Evolutionary conservation across 2,329 filamentous ascomycete species (phyloP), one percentile per base, ranked within the genome.

Genomic region (Cordyceps cateniannulata): DNA sequence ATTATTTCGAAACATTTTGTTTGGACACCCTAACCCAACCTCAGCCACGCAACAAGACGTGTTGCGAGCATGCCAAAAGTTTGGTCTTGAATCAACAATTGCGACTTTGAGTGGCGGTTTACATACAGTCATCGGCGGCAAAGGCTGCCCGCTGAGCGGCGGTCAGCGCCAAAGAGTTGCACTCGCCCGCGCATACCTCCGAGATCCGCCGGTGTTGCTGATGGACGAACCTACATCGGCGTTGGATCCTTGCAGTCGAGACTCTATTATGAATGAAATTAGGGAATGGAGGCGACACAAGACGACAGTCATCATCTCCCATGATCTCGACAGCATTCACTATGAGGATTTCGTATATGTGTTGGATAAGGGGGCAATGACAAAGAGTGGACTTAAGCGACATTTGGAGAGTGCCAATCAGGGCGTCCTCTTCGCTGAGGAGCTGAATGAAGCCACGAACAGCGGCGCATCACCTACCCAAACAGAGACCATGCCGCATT

Each of bases 251-350:
- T 78, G 82, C 10, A 93, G 83, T 60, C 83, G 87, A 63, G 75
- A 75, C 0, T 72, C 86, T 14, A 82, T 96, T 42, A 87, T 96
- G 79, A 83, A 89, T 47, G 84, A 86, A 0, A 87, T 97, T 57
- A 81, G 91, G 8, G 69, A 81, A 22, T 97, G 92, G 93, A 82
- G 95, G 24, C 77, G 75, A 40, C 87, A 83, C 0, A 95, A 90
- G 70, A 97, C 93, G 0, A 98, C 93, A 0, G 90, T 98, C 56
- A 85, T 98, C 65, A 93, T 98, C 67, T 97, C 95, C 0, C 93
- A 98, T 68, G 91, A 98, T 65, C 82, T 95, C 35, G 82, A 85
- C 0, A 89, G 93, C 65, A 93, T 98, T 10, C 71, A 76, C 5
- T 75, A 84, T 0, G 72, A 85, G 0, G 92, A 98, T 64, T 93